Evolutionary conservation across 805 yeast genomes (phyloP), one percentile per base, ranked within the genome.

Genomic region (Pichia rugopelliculosa): DNA sequence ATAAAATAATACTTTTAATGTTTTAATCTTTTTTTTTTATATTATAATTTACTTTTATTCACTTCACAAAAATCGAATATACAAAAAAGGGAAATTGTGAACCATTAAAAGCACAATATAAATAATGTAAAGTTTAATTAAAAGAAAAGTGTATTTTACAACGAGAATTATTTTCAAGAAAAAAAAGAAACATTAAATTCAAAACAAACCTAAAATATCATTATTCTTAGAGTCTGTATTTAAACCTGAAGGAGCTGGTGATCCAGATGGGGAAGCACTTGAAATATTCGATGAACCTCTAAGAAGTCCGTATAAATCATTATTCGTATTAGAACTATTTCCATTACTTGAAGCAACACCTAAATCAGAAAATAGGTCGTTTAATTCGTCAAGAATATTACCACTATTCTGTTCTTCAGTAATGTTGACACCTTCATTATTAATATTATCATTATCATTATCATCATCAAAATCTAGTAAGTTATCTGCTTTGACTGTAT

Each of bases 381-480:
- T 87, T 59, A 88, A 71, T 56, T 87, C 95, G 52, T 80, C 85
- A 52, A 88, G 67, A 17, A 82, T 74, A 48, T 74, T 75, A 4
- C 69, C 62, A 15, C 54, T 55, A 15, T 53, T 56, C 3, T 66
- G 41, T 20, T 59, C 61, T 4, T 51, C 59, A 9, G 53, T 55
- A 6, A 39, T 15, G 4, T 56, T 56, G 11, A 60, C 47, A 18
- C 49, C 39, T 4, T 45, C 23, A 12, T 23, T 27, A 40, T 51
- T 64, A 15, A 52, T 24, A 21, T 44, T 34, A 17, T 38, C 52
- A 1, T 47, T 53, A 1, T 51, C 55, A 40, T 69, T 77, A 41
- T 80, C 87, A 51, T 81, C 87, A 58, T 84, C 96, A 54, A 91
- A 81, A 62, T 91, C 96, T 44, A 91, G 76, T 55, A 93, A 71